Base-by-base conservation (phyloP, 805 yeast genomes). In the Candida ipomoeae region DNA sequence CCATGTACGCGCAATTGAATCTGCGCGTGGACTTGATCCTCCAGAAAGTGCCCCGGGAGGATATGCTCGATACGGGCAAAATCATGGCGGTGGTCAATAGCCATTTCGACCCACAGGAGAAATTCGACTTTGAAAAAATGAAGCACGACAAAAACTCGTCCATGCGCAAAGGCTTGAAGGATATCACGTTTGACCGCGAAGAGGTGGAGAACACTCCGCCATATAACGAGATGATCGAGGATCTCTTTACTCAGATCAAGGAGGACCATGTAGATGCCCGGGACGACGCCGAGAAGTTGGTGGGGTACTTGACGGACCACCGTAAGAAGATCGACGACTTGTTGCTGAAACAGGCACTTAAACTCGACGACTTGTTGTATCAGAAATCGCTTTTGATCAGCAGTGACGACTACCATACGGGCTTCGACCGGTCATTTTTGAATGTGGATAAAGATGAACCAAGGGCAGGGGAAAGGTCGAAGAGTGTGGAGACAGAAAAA, bases 211-310 rank as follows among this genome's bases (percentile, higher is more conserved):
- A 71, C 49, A 66, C 77, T 2, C 80, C 90, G 20, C 79, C 90
- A 2, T 91, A 88, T 63, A 87, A 85, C 63, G 97, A 90, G 62
- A 91, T 92, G 97, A 82, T 92, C 45, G 96, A 87, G 65, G 96
- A 89, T 65, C 75, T 95, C 59, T 79, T 92, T 58, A 78, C 78
- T n/a, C 96, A 89, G 64, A 74, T 91, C 55, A 79, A 75, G 43
- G 79, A 75, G 15, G 94, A 89, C 59, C 78, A 75, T 18, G 71
- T 72, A 26, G 79, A 80, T 46, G 78, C 79, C 3, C 69, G 70
- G 0, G 63, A 67, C 3, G 65, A 71, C 47, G 58, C 66, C 6
- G 72, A 68, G 0, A 65, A 65, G 33, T 60, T 73, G 36, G 58
- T 74, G 14, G 63, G 71, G 21, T 66, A 67, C 49, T 73, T 78